Conservation (phyloP, 2,329 filamentous ascomycete species). For the Chrysosporium keratinophilum region DNA sequence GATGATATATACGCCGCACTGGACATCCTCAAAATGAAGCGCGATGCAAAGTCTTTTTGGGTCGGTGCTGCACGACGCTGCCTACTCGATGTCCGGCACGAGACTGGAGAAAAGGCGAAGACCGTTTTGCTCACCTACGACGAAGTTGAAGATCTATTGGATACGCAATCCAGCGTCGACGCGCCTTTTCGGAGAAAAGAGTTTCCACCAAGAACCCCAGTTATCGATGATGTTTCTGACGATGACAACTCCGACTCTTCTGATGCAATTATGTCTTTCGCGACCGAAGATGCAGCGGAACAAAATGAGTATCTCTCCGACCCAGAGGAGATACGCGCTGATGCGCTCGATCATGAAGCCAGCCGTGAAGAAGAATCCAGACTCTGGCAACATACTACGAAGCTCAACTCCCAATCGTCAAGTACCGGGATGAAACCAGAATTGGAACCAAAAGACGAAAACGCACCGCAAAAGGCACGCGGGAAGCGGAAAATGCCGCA, state of each 20-base stretch:
- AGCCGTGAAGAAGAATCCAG: conserved; percentile 38
- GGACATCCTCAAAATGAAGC: conserved; percentile 42
- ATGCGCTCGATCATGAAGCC: conserved; percentile 39
- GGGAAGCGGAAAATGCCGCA: conserved; percentile 27
- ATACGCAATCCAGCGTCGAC: conserved; percentile 5
- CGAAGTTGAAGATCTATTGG: conserved; percentile 22
- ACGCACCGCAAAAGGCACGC: conserved; percentile 18
- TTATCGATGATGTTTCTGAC: not conserved
- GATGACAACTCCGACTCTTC: not conserved
- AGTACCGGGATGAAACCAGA: conserved; percentile 17
- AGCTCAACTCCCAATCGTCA: conserved; percentile 15
- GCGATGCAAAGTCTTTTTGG: conserved; percentile 43
- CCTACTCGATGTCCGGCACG: conserved; percentile 41
- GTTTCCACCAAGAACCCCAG: not conserved
- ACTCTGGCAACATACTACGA: conserved; percentile 37
- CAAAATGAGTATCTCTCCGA: conserved; percentile 21
- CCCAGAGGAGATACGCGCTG: conserved; percentile 37
- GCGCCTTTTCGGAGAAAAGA: not conserved
- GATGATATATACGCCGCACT: conserved; percentile 48
- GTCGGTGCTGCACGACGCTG: conserved; percentile 42
- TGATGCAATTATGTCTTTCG: not conserved
- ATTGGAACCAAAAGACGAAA: conserved; percentile 14
- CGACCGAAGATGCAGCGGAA: not conserved
- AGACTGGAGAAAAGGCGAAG: conserved; percentile 25
- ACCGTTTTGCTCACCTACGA: conserved; percentile 29